A percentile compares a stretch with the other conserved stretches of the same genome.
phyloP scores from a whole-genome alignment of 257 asterid species.

The Cordia subcordata region DNA sequence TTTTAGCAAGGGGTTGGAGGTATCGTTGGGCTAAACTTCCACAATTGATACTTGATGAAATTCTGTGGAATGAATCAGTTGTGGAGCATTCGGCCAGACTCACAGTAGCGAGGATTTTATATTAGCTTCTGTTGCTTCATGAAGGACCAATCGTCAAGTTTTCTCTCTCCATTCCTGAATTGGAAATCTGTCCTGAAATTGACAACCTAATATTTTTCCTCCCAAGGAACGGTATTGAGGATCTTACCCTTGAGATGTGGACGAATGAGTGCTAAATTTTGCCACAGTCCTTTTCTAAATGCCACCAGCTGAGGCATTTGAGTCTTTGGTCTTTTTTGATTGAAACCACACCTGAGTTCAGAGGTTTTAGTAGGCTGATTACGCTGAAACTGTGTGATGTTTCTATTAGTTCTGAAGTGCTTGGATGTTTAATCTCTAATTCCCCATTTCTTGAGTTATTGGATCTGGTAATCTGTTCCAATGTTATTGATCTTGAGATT shows the following conservation, averaged over 20 bases:
- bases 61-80: neutral
- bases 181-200: conserved; percentile 13
- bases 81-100: neutral
- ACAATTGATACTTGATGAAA: neutral
- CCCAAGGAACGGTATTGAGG: conserved; percentile 6
- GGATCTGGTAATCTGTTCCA: neutral
- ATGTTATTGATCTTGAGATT: neutral
- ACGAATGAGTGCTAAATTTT: neutral
- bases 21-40: neutral
- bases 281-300: conserved; percentile 12
- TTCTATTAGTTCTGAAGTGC: too few species aligned
- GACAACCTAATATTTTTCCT: conserved; percentile 11
- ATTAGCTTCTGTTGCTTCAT: conserved; percentile 12
- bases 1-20: neutral
- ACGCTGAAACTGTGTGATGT: neutral
- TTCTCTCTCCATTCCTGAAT: conserved; percentile 8
- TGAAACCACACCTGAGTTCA: conserved; percentile 2
- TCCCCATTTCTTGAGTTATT: conserved; percentile 9
- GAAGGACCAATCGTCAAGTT: conserved; percentile 14
- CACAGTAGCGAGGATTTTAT: neutral
- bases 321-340: conserved; percentile 1
- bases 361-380: conserved; percentile 9
- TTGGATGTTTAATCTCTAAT: neutral
- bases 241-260: conserved; percentile 6
- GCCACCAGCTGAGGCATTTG: neutral